These are phyloP conservation scores for Tolypocladium amazonense DNA, from an alignment of 2,329 filamentous ascomycete species.

Conservation along the genomic window DNA sequence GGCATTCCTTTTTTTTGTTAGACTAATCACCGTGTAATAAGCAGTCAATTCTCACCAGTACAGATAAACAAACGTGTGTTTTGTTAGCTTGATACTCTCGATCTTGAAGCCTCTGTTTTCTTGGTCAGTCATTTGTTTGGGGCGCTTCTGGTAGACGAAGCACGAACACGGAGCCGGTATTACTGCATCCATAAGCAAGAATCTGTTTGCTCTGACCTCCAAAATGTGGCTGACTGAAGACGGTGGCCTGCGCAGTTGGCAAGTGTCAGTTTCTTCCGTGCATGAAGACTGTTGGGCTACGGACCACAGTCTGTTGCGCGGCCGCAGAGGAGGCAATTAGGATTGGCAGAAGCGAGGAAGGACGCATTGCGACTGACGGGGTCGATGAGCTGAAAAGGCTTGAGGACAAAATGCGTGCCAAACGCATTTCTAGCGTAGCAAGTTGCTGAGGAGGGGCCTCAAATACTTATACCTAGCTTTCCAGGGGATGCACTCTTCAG, in stretches of 20 bases:
- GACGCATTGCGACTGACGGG: not conserved
- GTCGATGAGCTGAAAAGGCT: too few relatives aligned
- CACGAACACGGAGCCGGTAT: not conserved
- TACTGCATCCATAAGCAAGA: not conserved
- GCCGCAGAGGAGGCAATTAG: not conserved
- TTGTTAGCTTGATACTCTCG: not conserved
- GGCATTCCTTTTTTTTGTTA: not conserved
- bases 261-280: not conserved
- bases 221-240: not conserved
- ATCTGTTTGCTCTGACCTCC: not conserved
- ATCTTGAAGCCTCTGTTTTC: not conserved
- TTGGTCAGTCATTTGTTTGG: not conserved
- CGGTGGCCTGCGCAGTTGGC: not conserved
- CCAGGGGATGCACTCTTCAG: not conserved
- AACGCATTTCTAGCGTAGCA: not conserved
- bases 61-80: not conserved
- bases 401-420: not conserved
- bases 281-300: not conserved
- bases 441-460: not conserved
- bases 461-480: not conserved
- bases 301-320: not conserved
- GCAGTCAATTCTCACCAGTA: not conserved
- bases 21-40: not conserved
- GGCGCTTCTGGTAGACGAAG: not conserved
- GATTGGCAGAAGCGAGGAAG: not conserved